Conservation (phyloP, 1,284 basidiomycete genomes). For the Exsudoporus floridanus region DNA sequence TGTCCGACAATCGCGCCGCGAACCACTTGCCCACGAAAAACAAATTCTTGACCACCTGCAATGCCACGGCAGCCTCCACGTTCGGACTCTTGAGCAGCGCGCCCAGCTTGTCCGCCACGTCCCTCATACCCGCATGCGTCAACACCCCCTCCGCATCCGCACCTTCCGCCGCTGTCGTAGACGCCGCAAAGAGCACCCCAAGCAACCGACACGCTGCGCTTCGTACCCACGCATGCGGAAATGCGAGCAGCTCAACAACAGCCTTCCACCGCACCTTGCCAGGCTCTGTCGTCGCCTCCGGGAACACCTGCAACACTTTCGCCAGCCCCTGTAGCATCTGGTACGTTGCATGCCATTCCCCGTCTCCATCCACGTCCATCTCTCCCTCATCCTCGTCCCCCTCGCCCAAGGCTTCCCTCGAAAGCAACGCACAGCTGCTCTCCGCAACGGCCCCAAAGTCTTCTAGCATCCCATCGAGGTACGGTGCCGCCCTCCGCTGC, state of each 20-base stretch:
- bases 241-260: conserved; percentile 72
- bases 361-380: conserved; percentile 39
- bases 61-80: conserved; percentile 72
- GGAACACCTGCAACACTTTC: conserved; percentile 64
- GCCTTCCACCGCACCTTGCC: conserved; percentile 59
- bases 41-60: conserved; percentile 93
- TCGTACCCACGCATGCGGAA: conserved; percentile 95
- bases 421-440: conserved; percentile 45
- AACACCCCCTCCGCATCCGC: conserved; percentile 32
- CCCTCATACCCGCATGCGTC: conserved; percentile 58
- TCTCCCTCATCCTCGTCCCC: conserved; percentile 37
- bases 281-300: conserved; percentile 38
- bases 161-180: conserved; percentile 25
- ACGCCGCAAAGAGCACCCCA: conserved; percentile 64
- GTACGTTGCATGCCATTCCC: conserved; percentile 86
- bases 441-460: conserved; percentile 56
- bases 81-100: conserved; percentile 81
- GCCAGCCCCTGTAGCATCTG: conserved; percentile 69
- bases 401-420: conserved; percentile 18
- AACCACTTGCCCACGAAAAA: conserved; percentile 91
- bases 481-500: conserved; percentile 47
- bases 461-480: conserved; percentile 55
- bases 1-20: conserved; percentile 31
- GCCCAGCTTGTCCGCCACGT: conserved; percentile 75
- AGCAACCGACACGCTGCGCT: conserved; percentile 78